Evolutionary conservation across 208 protist species (phyloP), one percentile per base, ranked within the genome.

Genomic region (Crithidia expoeki): DNA sequence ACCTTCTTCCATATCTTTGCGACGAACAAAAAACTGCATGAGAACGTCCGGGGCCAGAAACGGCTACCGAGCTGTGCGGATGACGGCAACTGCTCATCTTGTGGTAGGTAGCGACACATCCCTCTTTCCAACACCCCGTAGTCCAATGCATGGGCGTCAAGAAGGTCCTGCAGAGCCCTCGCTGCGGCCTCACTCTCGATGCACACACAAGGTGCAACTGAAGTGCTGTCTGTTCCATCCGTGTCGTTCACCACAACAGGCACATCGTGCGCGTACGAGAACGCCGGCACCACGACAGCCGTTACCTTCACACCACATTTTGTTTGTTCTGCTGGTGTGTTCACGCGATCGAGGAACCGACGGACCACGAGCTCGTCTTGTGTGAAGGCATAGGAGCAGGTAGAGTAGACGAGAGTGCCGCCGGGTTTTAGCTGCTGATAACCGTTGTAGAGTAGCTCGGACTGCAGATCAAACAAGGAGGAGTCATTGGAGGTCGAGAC

Each of bases 331-430:
- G 27, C 46, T 14, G 27, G 46, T 4, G 33, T 23, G 62, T 81
- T 82, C 27, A 79, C 65, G 0, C 46, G 56, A 38, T 69, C 58
- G 10, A 98, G 50, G 50, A 95, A 92, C 10, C 79, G 70, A 4
- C 52, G 65, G 49, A 98, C 92, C 55, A 97, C 83, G 44, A 84
- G 74, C 59, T 98, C 96, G 67, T 98, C 96, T 51, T 98, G 94
- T 23, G 72, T 33, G 50, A 89, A 94, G 6, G 85, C 83, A 60
- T 98, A 94, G 64, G 93, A 94, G 79, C 97, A 98, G 21, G 95
- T 98, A 56, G 85, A 88, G 79, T 98, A 98, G n/a, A 98, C 93
- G 12, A 98, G 60, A 3, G 81, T 92, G 40, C 93, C 97, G 16
- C 92, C 92, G 4, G 74, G 73, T 44, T 82, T 79, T n/a, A 96